Conservation (phyloP, 148 eudicot species). For the Pouteria glomerata region DNA sequence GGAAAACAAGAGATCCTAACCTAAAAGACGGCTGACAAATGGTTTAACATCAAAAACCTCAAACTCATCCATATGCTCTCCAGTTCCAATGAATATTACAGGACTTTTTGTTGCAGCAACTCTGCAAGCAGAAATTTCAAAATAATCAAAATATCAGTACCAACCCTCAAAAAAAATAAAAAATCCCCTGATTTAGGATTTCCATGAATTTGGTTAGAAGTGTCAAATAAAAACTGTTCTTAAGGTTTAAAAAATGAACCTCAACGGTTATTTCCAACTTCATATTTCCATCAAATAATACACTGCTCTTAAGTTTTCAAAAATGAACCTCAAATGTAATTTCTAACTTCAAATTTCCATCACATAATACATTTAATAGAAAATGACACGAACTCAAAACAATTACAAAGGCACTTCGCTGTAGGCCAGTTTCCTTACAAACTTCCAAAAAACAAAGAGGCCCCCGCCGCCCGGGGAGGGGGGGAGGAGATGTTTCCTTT, state of each 20-base stretch:
- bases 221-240: too few species aligned
- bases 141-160: neutral
- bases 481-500: neutral
- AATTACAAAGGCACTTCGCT: neutral
- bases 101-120: slow-evolving; percentile 99
- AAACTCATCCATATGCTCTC: slow-evolving; percentile 99
- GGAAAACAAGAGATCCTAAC: slow-evolving; percentile 25
- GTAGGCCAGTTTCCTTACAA: neutral
- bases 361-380: neutral
- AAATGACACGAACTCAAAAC: neutral
- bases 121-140: slow-evolving; percentile 31
- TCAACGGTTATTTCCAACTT: too few species aligned
- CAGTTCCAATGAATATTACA: slow-evolving; percentile 95
- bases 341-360: neutral
- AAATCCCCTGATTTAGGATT: neutral
- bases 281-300: too few species aligned
- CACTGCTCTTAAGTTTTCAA: too few species aligned
- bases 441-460: neutral
- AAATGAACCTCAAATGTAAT: too few species aligned
- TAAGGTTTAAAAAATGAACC: too few species aligned
- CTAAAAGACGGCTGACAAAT: slow-evolving; percentile 96
- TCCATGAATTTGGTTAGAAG: neutral
- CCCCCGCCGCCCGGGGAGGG: too few species aligned
- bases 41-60: slow-evolving; percentile 98
- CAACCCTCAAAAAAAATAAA: neutral